Base-by-base conservation (phyloP, 371 early-diverging fungal species). In the Mucor irregularis region DNA sequence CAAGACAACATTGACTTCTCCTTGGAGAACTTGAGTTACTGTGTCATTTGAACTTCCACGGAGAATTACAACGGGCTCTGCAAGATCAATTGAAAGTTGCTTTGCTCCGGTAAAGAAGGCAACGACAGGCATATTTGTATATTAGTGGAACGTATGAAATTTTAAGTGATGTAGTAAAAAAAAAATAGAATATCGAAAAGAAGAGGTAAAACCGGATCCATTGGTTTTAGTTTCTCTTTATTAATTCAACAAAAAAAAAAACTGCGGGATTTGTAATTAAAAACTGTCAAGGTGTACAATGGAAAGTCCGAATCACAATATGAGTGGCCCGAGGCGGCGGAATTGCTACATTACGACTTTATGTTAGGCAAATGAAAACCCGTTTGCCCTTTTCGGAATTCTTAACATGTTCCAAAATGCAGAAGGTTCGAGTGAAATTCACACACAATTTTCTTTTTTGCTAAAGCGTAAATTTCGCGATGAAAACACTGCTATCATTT, bases 41-140 rank as follows among this genome's bases (percentile, higher is more conserved):
- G 50, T 61, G 34, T 74, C 73, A n/a, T 50, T 49, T 0, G 73
- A 40, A 9, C 48, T 37, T 1, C 79, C 72, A 33, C 76, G 54
- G n/a, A 79, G 54, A 30, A 71, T 68, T 1, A 79, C 63, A 2
- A 79, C 68, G 0, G 80, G 74, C 51, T 76, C 76, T 3, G 72
- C 68, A n/a, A 79, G 65, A 42, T 76, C 76, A 56, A 79, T 76
- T 8, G 69, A 62, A 5, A 79, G 53, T 40, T 74, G 73, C 22
- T 62, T 66, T 43, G 61, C 61, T 49, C 70, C 74, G 26, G 73
- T 60, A 21, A 78, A 66, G 38, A 78, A 73, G 0, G 78, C 71
- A 19, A 61, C 62, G 3, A 69, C 68, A 35, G 74, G 68, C 73
- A 73, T 73, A 6, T 35, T 46, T 42, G 9, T 22, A 16, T 22